Evolutionary conservation across 2,329 filamentous ascomycete genomes (phyloP).

Genomic region (Colletotrichum tofieldiae): DNA sequence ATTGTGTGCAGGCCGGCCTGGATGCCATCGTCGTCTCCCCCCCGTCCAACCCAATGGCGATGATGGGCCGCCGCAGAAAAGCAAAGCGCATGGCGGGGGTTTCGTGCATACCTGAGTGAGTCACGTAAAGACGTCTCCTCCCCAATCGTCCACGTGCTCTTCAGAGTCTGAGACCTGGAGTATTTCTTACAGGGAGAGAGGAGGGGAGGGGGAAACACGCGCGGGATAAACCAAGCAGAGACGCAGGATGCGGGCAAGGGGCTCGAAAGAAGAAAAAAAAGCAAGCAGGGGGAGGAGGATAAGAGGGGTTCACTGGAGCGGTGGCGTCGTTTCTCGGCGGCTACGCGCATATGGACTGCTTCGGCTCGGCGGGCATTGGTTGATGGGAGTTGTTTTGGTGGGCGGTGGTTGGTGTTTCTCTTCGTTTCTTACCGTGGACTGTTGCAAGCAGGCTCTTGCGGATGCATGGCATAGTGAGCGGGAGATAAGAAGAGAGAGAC

Average conservation of each 20-base stretch:
- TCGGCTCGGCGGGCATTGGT: slow-evolving; percentile 17
- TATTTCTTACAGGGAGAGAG: no score
- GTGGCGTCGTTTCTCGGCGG: slow-evolving; percentile 27
- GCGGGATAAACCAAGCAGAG: background rate
- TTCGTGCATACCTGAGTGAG: background rate
- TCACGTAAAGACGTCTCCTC: background rate
- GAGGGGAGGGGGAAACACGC: background rate
- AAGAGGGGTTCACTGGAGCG: background rate
- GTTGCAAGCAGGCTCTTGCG: background rate
- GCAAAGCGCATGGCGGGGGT: background rate
- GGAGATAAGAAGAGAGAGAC: background rate
- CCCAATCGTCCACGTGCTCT: background rate
- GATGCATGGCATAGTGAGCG: background rate
- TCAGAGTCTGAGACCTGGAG: no score
- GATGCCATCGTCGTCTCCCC: no score
- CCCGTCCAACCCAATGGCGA: background rate
- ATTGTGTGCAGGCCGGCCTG: no score
- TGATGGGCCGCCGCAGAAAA: background rate
- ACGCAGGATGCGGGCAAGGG: background rate
- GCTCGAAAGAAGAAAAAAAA: background rate
- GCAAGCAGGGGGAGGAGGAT: background rate
- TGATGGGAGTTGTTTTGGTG: no score
- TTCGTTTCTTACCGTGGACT: background rate
- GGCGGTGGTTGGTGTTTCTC: background rate
- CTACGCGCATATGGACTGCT: slow-evolving; percentile 18